phyloP scores from a whole-genome alignment of 2,329 filamentous ascomycete genomes.

The Chaetomium globosum region DNA sequence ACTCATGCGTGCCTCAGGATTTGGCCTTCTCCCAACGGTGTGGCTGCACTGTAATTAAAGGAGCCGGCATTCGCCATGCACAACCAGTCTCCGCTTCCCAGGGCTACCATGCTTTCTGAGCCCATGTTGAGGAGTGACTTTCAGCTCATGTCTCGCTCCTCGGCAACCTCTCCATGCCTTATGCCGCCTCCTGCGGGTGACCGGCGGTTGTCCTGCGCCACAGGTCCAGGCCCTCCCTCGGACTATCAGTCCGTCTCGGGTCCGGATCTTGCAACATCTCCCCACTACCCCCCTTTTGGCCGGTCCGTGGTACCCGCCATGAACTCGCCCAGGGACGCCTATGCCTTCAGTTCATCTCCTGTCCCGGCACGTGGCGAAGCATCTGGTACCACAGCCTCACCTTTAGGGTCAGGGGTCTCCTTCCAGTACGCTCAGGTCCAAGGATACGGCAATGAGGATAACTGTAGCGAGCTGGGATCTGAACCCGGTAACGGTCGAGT shows the following conservation, averaged over 20 bases:
- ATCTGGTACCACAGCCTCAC: not conserved
- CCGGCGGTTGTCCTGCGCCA: not conserved
- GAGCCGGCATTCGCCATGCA: not conserved
- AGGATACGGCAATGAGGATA: not conserved
- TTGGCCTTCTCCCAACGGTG: not conserved
- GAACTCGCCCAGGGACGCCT: not conserved
- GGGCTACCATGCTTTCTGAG: not conserved
- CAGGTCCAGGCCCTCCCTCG: not conserved
- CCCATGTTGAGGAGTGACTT: not conserved
- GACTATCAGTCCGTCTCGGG: not conserved
- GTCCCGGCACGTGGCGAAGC: not conserved
- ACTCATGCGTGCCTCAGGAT: not conserved
- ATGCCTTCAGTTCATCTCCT: not conserved
- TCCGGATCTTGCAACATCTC: not conserved
- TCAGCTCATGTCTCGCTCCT: not conserved
- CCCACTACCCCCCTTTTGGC: not conserved
- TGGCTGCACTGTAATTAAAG: not conserved
- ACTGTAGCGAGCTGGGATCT: not conserved
- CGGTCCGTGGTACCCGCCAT: not conserved
- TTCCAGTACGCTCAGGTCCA: not conserved
- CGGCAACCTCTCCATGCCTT: not conserved
- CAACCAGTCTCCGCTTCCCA: not conserved
- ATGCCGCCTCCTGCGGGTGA: not conserved
- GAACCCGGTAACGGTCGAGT: not conserved
- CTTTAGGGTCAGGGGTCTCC: not conserved